Evolutionary conservation across 2,329 filamentous ascomycete genomes (phyloP).

Genomic region (Anthostomella pinea): DNA sequence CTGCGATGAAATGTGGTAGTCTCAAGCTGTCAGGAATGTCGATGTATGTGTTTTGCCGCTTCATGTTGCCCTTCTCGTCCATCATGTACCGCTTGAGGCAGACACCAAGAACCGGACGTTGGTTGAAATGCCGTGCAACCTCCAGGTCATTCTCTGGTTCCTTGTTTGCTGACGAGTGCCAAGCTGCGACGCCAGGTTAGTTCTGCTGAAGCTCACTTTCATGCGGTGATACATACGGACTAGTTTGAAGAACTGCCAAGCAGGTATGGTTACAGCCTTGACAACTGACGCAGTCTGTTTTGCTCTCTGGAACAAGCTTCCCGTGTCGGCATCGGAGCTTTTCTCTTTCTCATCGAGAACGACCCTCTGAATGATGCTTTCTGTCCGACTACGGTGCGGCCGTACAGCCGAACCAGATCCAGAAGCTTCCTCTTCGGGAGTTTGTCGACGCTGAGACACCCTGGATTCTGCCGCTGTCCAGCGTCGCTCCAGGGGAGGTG

Average conservation of each 20-base stretch:
- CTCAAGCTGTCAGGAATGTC: constrained; percentile 83
- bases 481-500: constrained; percentile 31
- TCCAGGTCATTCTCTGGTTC: constrained; percentile 67
- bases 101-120: constrained; percentile 83
- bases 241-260: constrained; percentile 95
- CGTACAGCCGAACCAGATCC: constrained; percentile 19
- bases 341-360: constrained; percentile 49
- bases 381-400: constrained; percentile 38
- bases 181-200: constrained; percentile 57
- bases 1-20: constrained; percentile 85
- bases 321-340: constrained; percentile 40
- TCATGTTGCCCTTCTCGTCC: constrained; percentile 63
- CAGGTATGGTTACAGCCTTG: constrained; percentile 91
- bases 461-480: constrained; percentile 30
- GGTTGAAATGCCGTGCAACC: constrained; percentile 83
- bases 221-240: no score
- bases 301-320: constrained; percentile 42
- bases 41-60: constrained; percentile 75
- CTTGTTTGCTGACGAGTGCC: constrained; percentile 66
- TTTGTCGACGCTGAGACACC: constrained; percentile 8
- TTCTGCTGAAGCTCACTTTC: no score
- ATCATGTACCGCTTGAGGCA: constrained; percentile 89
- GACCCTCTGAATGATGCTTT: constrained; percentile 61
- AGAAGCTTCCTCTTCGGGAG: constrained; percentile 13
- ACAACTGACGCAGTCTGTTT: constrained; percentile 48